Conservation (phyloP, 2,329 filamentous ascomycete genomes). For the Cladophialophora carrionii region DNA sequence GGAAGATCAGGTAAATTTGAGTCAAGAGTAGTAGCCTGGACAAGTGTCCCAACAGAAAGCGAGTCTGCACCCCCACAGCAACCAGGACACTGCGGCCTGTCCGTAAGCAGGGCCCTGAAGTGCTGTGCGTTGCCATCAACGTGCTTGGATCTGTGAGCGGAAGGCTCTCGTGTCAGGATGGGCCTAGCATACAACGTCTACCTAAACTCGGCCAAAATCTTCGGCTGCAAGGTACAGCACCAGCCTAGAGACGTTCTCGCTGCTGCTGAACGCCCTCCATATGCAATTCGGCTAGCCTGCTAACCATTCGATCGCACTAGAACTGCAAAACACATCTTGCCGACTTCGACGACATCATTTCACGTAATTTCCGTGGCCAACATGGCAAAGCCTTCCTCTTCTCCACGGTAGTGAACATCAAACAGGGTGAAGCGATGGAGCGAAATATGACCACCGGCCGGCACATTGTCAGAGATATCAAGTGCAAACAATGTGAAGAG, state of each 20-base stretch:
- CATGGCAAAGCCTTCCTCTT: conserved; percentile 98
- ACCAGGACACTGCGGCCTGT: not conserved
- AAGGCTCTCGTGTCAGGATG: conserved; percentile 56
- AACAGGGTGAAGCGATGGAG: conserved; percentile 78
- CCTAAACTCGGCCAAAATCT: conserved; percentile 82
- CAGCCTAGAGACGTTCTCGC: not conserved
- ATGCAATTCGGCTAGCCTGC: not conserved
- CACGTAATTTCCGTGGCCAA: conserved; percentile 96
- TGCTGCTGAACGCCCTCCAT: not conserved
- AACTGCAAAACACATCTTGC: conserved; percentile 93
- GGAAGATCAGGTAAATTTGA: not conserved
- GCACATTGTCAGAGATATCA: conserved; percentile 91
- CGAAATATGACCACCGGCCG: conserved; percentile 97
- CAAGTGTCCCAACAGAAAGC: not conserved
- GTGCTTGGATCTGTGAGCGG: not conserved
- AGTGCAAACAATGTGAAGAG: conserved; percentile 86
- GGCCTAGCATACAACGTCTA: conserved; percentile 91
- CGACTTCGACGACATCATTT: conserved; percentile 95
- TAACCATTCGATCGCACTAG: conserved; percentile 35
- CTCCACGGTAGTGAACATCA: conserved; percentile 89
- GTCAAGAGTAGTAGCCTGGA: not conserved
- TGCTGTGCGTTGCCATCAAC: not conserved
- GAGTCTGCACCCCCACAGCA: not conserved
- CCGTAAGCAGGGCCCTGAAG: not conserved
- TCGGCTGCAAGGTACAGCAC: conserved; percentile 70